Evolutionary conservation across 2,329 filamentous ascomycete species (phyloP).

Genomic region (Epichloe typhina): DNA sequence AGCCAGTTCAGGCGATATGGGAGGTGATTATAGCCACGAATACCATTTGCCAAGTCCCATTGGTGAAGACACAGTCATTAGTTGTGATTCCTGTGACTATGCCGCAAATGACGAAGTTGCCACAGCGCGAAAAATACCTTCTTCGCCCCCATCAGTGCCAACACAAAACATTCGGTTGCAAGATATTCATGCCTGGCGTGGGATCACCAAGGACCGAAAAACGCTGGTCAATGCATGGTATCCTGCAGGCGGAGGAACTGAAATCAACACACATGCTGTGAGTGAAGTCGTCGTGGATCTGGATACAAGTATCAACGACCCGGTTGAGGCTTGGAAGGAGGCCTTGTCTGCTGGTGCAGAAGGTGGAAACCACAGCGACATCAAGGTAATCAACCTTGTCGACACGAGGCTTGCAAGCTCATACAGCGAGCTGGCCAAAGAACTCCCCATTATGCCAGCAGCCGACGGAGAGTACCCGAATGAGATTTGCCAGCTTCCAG

Average conservation of each 20-base stretch:
- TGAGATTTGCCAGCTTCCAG: neutral
- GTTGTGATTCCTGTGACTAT: constrained; percentile 60
- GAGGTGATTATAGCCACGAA: constrained; percentile 84
- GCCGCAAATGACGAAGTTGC: constrained; percentile 84
- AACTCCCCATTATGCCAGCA: constrained; percentile 15
- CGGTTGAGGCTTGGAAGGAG: constrained; percentile 37
- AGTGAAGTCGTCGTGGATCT: constrained; percentile 54
- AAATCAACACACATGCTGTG: constrained; percentile 43
- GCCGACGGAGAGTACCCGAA: constrained; percentile 2
- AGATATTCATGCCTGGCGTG: constrained; percentile 39
- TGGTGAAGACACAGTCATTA: constrained; percentile 77
- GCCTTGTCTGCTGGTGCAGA: constrained; percentile 14
- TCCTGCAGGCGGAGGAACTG: constrained; percentile 24
- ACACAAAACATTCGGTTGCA: neutral
- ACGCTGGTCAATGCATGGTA: constrained; percentile 61
- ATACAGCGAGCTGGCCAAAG: constrained; percentile 12
- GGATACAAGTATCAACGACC: constrained; percentile 55
- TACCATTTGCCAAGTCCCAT: constrained; percentile 72
- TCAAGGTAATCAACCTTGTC: constrained; percentile 21
- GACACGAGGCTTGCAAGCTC: constrained; percentile 17
- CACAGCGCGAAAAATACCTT: constrained; percentile 14
- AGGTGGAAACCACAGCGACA: neutral
- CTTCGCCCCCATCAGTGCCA: neutral
- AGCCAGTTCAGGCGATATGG: constrained; percentile 93
- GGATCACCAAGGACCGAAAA: constrained; percentile 52